Evolutionary conservation across 345 rosid genomes (phyloP).

Genomic region (Citrus unshiu): DNA sequence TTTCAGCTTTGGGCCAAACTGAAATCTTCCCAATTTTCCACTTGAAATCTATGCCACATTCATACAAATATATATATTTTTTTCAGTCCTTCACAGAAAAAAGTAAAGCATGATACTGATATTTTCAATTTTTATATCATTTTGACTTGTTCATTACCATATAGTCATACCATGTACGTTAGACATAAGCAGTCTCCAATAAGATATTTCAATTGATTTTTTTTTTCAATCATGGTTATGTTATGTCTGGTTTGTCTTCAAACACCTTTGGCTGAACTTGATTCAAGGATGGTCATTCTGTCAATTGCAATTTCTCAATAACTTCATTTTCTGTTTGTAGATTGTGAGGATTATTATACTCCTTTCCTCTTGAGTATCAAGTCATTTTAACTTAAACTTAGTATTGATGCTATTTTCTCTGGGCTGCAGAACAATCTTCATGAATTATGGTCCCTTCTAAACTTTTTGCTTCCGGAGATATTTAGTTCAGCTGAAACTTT

Average conservation of each 20-base stretch:
- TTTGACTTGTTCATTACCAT: not conserved
- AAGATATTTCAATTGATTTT: not conserved
- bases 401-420: constrained; percentile 6
- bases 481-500: constrained; percentile 99
- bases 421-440: constrained; percentile 91
- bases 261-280: not conserved
- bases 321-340: not conserved
- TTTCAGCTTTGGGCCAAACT: not conserved
- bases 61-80: not conserved
- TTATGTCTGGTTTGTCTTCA: not conserved
- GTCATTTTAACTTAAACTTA: constrained; percentile 2
- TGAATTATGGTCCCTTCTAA: constrained; percentile 97
- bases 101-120: not conserved
- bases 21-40: not conserved
- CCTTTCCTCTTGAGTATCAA: not conserved
- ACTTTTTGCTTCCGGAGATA: constrained; percentile 89
- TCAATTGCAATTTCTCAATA: not conserved
- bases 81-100: not conserved
- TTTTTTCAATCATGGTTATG: not conserved
- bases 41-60: not conserved
- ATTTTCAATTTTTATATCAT: not conserved
- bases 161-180: too few relatives aligned
- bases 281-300: not conserved
- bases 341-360: not conserved
- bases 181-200: not conserved